phyloP scores from a whole-genome alignment of 2,329 filamentous ascomycete species.

The Aspergillus sp. region DNA sequence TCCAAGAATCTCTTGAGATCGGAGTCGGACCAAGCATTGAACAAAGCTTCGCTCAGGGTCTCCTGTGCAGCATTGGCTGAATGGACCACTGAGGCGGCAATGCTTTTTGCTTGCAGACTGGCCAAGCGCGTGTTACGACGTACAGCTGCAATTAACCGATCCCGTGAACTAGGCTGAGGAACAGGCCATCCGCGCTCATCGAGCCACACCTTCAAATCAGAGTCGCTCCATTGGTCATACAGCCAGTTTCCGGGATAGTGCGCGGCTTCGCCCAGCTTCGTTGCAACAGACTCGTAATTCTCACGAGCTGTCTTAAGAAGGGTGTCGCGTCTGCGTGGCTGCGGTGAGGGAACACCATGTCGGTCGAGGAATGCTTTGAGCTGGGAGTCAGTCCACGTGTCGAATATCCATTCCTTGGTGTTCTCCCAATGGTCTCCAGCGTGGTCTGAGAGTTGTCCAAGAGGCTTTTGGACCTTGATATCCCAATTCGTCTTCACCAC shows the following conservation, averaged over 20 bases:
- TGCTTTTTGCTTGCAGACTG: conserved; percentile 65
- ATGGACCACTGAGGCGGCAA: conserved; percentile 60
- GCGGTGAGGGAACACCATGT: conserved; percentile 81
- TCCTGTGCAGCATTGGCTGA: conserved; percentile 70
- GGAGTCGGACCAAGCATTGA: conserved; percentile 86
- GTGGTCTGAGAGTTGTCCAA: conserved; percentile 79
- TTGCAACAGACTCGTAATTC: conserved; percentile 76
- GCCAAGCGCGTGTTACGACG: conserved; percentile 87
- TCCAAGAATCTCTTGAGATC: conserved; percentile 91
- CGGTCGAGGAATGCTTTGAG: conserved; percentile 91
- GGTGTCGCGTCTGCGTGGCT: conserved; percentile 81
- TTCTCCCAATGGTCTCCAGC: conserved; percentile 69
- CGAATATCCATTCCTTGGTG: conserved; percentile 88
- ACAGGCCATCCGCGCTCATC: conserved; percentile 83
- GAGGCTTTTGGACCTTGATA: conserved; percentile 64
- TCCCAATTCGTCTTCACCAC: conserved; percentile 93
- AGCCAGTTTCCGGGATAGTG: conserved; percentile 96
- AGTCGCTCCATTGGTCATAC: conserved; percentile 87
- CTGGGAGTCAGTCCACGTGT: conserved; percentile 87
- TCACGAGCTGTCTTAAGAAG: conserved; percentile 75
- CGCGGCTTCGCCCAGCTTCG: conserved; percentile 72
- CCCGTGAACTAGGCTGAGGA: conserved; percentile 79
- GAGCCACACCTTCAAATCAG: conserved; percentile 90
- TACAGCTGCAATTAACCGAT: conserved; percentile 83
- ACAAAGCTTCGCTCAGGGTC: conserved; percentile 76